Conservation (phyloP, 2,329 filamentous ascomycete species). For the Colletotrichum cereale region DNA sequence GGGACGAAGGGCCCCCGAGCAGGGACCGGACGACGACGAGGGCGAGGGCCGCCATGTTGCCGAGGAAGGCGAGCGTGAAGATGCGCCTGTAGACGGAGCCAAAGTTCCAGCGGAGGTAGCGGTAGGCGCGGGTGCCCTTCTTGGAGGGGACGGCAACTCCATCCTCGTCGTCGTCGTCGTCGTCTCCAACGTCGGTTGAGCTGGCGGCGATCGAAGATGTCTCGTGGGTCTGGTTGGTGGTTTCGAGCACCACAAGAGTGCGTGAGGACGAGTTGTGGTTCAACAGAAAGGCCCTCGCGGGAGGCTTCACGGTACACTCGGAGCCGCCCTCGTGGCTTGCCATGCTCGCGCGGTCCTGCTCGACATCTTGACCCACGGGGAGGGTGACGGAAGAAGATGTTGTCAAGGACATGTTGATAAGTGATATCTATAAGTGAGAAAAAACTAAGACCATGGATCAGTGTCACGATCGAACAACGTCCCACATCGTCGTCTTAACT, state of each 20-base stretch:
- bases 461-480: not conserved
- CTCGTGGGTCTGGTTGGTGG: not conserved
- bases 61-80: slow-evolving; percentile 64
- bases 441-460: not conserved
- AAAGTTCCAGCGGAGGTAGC: slow-evolving; percentile 58
- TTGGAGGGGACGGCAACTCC: slow-evolving; percentile 55
- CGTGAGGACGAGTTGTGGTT: slow-evolving; percentile 29
- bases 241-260: slow-evolving; percentile 24
- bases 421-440: slow-evolving; percentile 5
- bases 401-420: slow-evolving; percentile 22
- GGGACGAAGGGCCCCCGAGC: slow-evolving; percentile 33
- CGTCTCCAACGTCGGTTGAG: slow-evolving; percentile 17
- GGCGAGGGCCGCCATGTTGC: slow-evolving; percentile 63
- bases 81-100: slow-evolving; percentile 68
- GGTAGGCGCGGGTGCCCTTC: slow-evolving; percentile 52
- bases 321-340: not conserved
- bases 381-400: slow-evolving; percentile 27
- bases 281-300: slow-evolving; percentile 17
- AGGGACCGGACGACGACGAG: slow-evolving; percentile 48
- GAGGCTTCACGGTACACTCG: slow-evolving; percentile 6
- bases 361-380: slow-evolving; percentile 12
- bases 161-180: slow-evolving; percentile 40
- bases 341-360: not conserved
- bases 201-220: not conserved
- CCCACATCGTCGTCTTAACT: not conserved